Evolutionary conservation across 176 grass and related monocot genomes (phyloP), one percentile per base, ranked within the genome.

Genomic region (Musa troglodytarum): DNA sequence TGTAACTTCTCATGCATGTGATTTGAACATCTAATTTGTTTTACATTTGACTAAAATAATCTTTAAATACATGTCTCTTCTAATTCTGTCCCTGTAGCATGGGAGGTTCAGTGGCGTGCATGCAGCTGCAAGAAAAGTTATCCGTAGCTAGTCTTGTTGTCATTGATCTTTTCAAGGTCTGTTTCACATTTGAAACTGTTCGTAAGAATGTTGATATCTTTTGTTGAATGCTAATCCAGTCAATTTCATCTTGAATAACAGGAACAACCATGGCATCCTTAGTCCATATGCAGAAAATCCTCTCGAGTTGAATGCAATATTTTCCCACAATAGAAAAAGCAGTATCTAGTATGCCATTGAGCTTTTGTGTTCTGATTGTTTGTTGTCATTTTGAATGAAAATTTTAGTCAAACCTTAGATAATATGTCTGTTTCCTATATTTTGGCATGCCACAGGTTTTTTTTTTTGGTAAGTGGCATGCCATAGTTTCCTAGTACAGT

Each of bases 221-320:
- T 79, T 77, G 17, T 17, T 85, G 1, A 52, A 77, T 80, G 25
- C 69, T 84, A 52, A 81, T 79, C 68, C 12, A 65, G 26, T 25
- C 16, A 24, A 24, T 26, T 53, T 26, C 7, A 22, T 43, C 54
- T 80, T 87, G 62, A 10, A 61, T 80, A 79, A 79, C 58, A 99
- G 95, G 95, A 86, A 99, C 95, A 56, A 91, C 95, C 76, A 86
- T 94, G 81, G 90, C 90, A 70, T 99, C 95, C 64, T 80, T 99
- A 80, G 15, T 94, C 73, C 95, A 99, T 82, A 99, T 99, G 95
- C 91, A 94, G 81, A 99, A 99, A 76, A 86, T 99, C 65, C 87
- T 99, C 68, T 79, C 85, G 69, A 94, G 80, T 80, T 82, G 88
- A 63, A 85, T 87, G 57, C 90, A 94, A 1, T 82, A 99, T 76